These are phyloP conservation scores for Nakazawaea populi DNA, from an alignment of 805 yeast genomes.

Conservation along the genomic window DNA sequence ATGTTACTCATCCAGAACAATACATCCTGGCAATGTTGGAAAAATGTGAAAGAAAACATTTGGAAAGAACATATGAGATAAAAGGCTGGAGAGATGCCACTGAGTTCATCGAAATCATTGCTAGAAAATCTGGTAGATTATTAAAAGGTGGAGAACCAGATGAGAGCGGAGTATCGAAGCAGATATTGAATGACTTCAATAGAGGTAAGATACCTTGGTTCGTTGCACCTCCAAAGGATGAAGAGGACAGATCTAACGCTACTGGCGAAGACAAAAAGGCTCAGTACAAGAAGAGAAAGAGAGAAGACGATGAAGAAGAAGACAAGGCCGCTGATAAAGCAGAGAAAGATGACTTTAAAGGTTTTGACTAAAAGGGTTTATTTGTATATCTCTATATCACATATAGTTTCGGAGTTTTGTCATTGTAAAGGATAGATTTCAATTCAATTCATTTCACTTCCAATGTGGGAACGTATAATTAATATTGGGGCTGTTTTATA, in stretches of 20 bases:
- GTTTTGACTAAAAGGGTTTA: slow-evolving; percentile 10
- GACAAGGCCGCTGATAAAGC: slow-evolving; percentile 14
- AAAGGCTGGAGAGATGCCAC: slow-evolving; percentile 79
- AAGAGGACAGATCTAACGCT: slow-evolving; percentile 33
- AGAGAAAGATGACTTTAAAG: slow-evolving; percentile 17
- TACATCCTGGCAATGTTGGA: slow-evolving; percentile 81
- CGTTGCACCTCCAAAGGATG: slow-evolving; percentile 83
- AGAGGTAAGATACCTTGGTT: slow-evolving; percentile 99
- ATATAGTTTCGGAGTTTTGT: not conserved
- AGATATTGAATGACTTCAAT: slow-evolving; percentile 88
- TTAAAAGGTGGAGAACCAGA: slow-evolving; percentile 98
- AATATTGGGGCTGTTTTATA: not conserved
- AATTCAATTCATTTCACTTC: not conserved
- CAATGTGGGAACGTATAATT: not conserved
- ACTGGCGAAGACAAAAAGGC: slow-evolving; percentile 55
- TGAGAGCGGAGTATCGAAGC: slow-evolving; percentile 87
- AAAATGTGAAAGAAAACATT: slow-evolving; percentile 83
- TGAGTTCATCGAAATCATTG: slow-evolving; percentile 85
- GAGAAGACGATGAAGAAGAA: slow-evolving; percentile 34
- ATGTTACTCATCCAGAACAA: slow-evolving; percentile 92
- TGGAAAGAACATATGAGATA: slow-evolving; percentile 93
- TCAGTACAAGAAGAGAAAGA: slow-evolving; percentile 39
- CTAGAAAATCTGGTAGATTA: slow-evolving; percentile 88
- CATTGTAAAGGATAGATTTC: no score
- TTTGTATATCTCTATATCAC: not conserved